Base-by-base conservation (phyloP, 2,329 filamentous ascomycete species). In the Cadophora malorum region DNA sequence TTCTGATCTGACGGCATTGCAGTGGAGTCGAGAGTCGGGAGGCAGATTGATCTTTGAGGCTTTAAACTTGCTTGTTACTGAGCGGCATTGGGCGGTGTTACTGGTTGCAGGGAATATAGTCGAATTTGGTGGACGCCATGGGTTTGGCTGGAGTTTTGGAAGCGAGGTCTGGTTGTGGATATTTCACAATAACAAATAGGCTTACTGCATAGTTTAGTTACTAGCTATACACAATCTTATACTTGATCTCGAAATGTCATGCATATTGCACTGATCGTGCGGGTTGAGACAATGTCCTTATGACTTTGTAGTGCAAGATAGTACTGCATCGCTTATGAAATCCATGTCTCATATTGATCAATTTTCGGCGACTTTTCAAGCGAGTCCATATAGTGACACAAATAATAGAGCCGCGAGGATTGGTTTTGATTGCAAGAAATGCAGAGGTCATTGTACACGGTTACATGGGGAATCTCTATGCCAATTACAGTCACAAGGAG, bases 381-480 rank as follows among this genome's bases (percentile, higher is more conserved):
- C 9, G 33, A 25, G 23, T 28, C 23, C 38, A 16, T 21, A 21
- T 21, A 19, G 38, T 33, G n/a, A 33, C 31, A 63, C 25, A 23
- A 33, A 25, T 9, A 63, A 63, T 45, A 21, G 50, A 47, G 63
- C 19, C 14, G 38, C 52, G 23, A 64, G 49, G 41, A 49, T 47
- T 21, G 4, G 12, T n/a, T 38, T 52, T 21, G 25, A 35, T 60
- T 65, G 33, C 33, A 53, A 53, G 33, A 66, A 61, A 55, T 53
- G 65, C 59, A 63, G 59, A 52, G 52, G 63, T 58, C 28, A 58
- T 53, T 47, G 28, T 50, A 69, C 67, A 68, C 67, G 65, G 64
- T 70, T 73, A 73, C 65, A 73, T 72, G 67, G 70, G 70, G 72
- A 72, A 71, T 72, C 72, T 73, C 63, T 71, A 66, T 68, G 60